phyloP scores from a whole-genome alignment of 1,284 basidiomycete genomes.

The Ustilago cynodontis region DNA sequence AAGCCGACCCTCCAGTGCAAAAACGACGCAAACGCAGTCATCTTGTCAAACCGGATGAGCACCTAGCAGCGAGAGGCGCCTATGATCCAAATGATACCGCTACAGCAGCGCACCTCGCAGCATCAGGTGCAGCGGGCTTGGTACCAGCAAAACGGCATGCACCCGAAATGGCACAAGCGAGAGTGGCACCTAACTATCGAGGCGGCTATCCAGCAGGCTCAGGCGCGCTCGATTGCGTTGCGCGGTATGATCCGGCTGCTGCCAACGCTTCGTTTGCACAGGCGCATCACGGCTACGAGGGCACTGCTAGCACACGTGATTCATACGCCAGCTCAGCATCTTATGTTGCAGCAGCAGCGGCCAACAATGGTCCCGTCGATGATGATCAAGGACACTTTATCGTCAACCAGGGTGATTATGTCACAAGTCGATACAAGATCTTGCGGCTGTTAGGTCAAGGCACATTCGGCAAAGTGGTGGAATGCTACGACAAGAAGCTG shows the following conservation, averaged over 20 bases:
- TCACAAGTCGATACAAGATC: constrained; percentile 74
- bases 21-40: constrained; percentile 53
- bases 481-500: constrained; percentile 82
- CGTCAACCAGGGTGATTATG: constrained; percentile 66
- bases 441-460: constrained; percentile 92
- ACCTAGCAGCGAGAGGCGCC: constrained; percentile 8
- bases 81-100: constrained; percentile 29
- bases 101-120: constrained; percentile 23
- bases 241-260: constrained; percentile 36
- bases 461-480: constrained; percentile 98
- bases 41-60: constrained; percentile 34
- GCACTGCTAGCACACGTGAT: constrained; percentile 46
- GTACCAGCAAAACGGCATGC: constrained; percentile 34
- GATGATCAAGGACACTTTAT: constrained; percentile 72
- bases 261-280: constrained; percentile 37
- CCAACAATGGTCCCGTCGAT: constrained; percentile 58
- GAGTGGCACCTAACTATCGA: constrained; percentile 48
- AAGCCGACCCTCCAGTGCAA: constrained; percentile 17
- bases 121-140: constrained; percentile 27
- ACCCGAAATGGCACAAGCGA: constrained; percentile 31
- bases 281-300: constrained; percentile 41
- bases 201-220: constrained; percentile 51
- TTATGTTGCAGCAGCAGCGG: constrained; percentile 40
- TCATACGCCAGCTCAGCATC: constrained; percentile 52
- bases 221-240: constrained; percentile 44